A percentile compares a stretch with the other conserved stretches of the same genome.
Conservation (phyloP, 225 moss, liverwort and hornwort genomes). For the Ulota crispa region DNA sequence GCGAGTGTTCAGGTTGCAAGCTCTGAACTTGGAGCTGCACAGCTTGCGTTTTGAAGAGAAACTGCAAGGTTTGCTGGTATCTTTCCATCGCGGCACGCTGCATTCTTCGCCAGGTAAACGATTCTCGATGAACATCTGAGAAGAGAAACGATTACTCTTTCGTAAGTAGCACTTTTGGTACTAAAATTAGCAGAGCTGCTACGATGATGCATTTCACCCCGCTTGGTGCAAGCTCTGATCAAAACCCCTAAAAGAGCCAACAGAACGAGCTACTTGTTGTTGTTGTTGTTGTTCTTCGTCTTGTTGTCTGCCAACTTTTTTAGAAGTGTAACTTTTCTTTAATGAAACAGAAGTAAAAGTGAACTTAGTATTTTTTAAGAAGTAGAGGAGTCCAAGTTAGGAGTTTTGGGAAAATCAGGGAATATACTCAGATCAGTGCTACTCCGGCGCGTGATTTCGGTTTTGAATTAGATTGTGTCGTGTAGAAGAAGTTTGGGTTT, state of each 20-base stretch:
- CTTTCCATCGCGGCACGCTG: background rate
- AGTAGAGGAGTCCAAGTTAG: background rate
- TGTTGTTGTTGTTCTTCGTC: background rate
- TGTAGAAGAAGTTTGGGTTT: background rate
- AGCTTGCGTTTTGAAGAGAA: background rate
- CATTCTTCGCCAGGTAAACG: conserved; percentile 16
- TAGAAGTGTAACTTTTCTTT: background rate
- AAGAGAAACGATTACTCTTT: background rate
- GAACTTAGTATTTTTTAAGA: background rate
- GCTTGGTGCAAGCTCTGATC: background rate
- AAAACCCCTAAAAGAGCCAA: background rate
- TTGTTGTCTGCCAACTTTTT: conserved; percentile 3
- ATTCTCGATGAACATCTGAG: background rate
- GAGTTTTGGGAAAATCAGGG: background rate
- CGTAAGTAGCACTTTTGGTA: background rate
- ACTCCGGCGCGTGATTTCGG: background rate
- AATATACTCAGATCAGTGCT: background rate
- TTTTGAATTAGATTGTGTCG: background rate
- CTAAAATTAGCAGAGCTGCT: background rate
- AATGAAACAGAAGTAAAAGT: background rate
- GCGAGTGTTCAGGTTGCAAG: background rate
- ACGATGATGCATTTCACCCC: background rate
- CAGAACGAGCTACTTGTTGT: background rate
- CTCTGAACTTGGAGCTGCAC: background rate
- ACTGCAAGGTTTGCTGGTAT: background rate